Evolutionary conservation across 495 filamentous ascomycete genomes (phyloP), one percentile per base, ranked within the genome.

Genomic region (Peziza echinospora): DNA sequence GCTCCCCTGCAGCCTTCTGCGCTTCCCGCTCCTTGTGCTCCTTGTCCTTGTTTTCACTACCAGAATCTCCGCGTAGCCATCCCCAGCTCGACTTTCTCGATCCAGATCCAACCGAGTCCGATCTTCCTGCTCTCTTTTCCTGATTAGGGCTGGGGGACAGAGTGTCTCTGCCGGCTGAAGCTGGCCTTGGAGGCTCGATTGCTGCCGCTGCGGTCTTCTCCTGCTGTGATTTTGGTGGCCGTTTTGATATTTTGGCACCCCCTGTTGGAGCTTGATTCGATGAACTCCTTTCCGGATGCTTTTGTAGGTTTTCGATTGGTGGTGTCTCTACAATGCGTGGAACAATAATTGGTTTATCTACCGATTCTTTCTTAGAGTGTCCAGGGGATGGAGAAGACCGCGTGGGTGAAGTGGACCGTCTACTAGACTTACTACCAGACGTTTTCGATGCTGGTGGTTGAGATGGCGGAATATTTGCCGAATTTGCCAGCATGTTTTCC

Each of bases 71-170:
- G 16, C 76, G 53, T 17, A 81, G 56, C 84, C 85, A 91, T 47
- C 81, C 78, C 71, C 80, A 85, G 51, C 80, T 84, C n/a, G 81
- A 80, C 61, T 93, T 93, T 48, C 77, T 68, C 4, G 65, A 61
- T 10, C 49, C 42, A 3, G 30, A 61, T 53, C 41, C 61, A 60
- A 5, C 65, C 65, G 23, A 37, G 66, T 64, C 24, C 68, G 67
- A 17, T 60, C 63, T 10, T 53, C 49, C 19, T 49, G 55, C 24
- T 72, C 71, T 10, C 63, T 64, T 53, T 77, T 67, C 63, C 26
- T 75, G 37, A 16, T 24, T 21, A 13, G 39, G 24, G 39, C n/a
- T 26, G 10, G 47, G 47, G 21, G 41, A 10, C 16, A 28, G 19
- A 44, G 34, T 37, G 6, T 39, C 25, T 11, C 44, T 48, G 8